phyloP scores from a whole-genome alignment of 371 early-diverging fungal species.

The Dinochytrium kinnereticum region DNA sequence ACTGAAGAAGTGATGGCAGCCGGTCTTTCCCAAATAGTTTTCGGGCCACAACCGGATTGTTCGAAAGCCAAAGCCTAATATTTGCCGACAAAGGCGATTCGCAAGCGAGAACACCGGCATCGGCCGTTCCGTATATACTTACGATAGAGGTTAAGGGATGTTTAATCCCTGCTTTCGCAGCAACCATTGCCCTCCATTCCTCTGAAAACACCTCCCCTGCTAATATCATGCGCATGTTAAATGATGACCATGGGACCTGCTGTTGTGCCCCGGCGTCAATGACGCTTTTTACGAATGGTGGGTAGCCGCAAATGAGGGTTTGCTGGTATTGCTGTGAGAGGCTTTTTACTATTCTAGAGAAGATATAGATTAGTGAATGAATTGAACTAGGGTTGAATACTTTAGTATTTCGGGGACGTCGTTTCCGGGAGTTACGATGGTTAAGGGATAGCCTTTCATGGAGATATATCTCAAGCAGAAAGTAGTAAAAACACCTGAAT shows the following conservation, averaged over 20 bases:
- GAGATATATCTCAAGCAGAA: slow-evolving; percentile 26
- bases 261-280: slow-evolving; percentile 25
- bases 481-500: slow-evolving; percentile 38
- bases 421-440: slow-evolving; percentile 37
- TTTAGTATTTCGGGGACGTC: slow-evolving; percentile 33
- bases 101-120: slow-evolving; percentile 42
- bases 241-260: slow-evolving; percentile 22
- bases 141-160: slow-evolving; percentile 21
- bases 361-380: not conserved
- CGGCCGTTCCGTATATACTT: slow-evolving; percentile 45
- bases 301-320: slow-evolving; percentile 39
- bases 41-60: slow-evolving; percentile 20
- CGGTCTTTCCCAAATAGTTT: slow-evolving; percentile 35
- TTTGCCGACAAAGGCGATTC: slow-evolving; percentile 31
- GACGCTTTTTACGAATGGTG: slow-evolving; percentile 41
- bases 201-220: slow-evolving; percentile 46
- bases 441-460: slow-evolving; percentile 21
- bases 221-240: slow-evolving; percentile 31
- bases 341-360: not conserved
- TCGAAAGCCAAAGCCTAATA: slow-evolving; percentile 27
- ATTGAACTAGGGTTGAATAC: not conserved
- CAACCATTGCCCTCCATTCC: slow-evolving; percentile 39
- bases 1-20: slow-evolving; percentile 40
- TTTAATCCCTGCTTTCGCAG: slow-evolving; percentile 22
- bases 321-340: slow-evolving; percentile 28